A percentile compares a stretch with the other conserved stretches of the same genome.
Conservation (phyloP, 768 basidiomycete species). For the Sporobolomyces roseus region DNA sequence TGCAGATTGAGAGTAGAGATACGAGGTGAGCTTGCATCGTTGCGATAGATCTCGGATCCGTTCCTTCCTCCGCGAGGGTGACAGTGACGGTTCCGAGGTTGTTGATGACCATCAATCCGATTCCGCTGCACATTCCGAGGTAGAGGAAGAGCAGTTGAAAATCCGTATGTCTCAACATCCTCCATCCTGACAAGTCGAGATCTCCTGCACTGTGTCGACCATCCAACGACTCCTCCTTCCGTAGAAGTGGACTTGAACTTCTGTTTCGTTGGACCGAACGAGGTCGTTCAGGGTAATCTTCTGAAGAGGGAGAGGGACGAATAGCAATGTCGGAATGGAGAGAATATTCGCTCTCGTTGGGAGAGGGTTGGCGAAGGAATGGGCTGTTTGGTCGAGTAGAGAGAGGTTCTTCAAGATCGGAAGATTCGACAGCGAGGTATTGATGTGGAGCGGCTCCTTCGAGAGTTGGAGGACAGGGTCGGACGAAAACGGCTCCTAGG, state of each 20-base stretch:
- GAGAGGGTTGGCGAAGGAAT: not conserved
- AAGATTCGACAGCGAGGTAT: conserved; percentile 14
- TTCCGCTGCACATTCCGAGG: conserved; percentile 17
- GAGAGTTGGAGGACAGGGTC: not conserved
- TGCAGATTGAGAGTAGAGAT: conserved; percentile 33
- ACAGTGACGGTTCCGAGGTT: conserved; percentile 35
- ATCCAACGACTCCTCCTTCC: conserved; percentile 6
- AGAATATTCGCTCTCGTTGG: conserved; percentile 3
- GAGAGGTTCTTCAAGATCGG: not conserved
- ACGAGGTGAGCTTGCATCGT: conserved; percentile 30
- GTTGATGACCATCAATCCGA: conserved; percentile 37
- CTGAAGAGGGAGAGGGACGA: not conserved
- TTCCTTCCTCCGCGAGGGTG: conserved; percentile 15
- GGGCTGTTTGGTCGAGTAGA: not conserved
- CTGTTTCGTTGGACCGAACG: not conserved
- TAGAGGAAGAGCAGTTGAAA: conserved; percentile 18
- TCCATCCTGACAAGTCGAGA: conserved; percentile 14
- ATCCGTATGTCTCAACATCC: conserved; percentile 7
- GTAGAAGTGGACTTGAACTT: conserved; percentile 9
- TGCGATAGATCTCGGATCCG: conserved; percentile 8
- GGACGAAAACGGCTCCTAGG: conserved; percentile 32
- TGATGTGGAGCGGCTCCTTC: not conserved
- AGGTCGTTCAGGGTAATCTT: not conserved
- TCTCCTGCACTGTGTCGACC: conserved; percentile 17
- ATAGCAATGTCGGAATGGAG: conserved; percentile 8